Conservation (phyloP, 768 basidiomycete genomes). For the Phlebiopsis gigantea region DNA sequence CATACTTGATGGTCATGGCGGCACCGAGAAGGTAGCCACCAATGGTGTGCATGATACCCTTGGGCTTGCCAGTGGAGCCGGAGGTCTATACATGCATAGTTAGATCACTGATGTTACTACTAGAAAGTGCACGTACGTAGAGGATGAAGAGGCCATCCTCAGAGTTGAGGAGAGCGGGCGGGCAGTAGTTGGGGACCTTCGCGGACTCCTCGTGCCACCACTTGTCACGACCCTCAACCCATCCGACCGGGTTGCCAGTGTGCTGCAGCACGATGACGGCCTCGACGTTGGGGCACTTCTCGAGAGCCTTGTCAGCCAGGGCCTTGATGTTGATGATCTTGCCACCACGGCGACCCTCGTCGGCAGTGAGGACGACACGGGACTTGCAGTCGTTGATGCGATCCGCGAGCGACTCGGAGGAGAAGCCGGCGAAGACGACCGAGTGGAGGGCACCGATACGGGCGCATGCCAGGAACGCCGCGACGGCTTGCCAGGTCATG, state of each 20-base stretch:
- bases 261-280: constrained; percentile 87
- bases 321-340: constrained; percentile 91
- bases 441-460: constrained; percentile 96
- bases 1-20: constrained; percentile 90
- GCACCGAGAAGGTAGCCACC: constrained; percentile 91
- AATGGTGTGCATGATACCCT: constrained; percentile 92
- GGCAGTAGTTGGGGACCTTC: constrained; percentile 87
- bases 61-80: constrained; percentile 93
- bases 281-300: constrained; percentile 79
- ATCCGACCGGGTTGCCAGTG: constrained; percentile 79
- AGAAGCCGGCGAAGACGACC: constrained; percentile 97
- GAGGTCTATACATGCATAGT: constrained; percentile 56
- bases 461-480: constrained; percentile 96
- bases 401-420: constrained; percentile 89
- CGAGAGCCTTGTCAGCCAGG: constrained; percentile 89
- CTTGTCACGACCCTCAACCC: constrained; percentile 79
- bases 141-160: constrained; percentile 99
- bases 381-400: constrained; percentile 88
- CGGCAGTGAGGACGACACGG: constrained; percentile 90
- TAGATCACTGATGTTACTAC: too few species aligned
- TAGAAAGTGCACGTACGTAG: constrained; percentile 60
- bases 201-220: constrained; percentile 96
- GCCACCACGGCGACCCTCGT: constrained; percentile 92
- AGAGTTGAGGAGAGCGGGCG: constrained; percentile 72
- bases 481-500: constrained; percentile 94